Evolutionary conservation across 352 stramenopile genomes (phyloP), one percentile per base, ranked within the genome.

Genomic region (Globisporangium viniferum): DNA sequence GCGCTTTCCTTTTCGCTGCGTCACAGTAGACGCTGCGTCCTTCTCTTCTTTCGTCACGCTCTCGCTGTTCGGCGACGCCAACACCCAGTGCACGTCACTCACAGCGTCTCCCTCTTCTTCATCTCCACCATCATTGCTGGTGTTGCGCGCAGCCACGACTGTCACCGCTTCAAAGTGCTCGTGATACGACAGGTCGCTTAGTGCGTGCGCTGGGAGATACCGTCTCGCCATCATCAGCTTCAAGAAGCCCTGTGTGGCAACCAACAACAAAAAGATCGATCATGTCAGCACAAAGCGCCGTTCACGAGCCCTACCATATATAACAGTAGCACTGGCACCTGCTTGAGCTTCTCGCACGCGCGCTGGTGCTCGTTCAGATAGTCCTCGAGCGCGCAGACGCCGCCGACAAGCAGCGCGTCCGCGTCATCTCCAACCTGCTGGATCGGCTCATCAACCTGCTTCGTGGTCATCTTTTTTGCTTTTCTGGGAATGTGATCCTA

Each of bases 161-260:
- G 86, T 67, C 8, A 63, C 66, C 1, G 84, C 81, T 4, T 86
- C 73, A 58, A 90, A 88, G 12, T 75, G 36, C 39, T 90, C 84
- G 24, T 81, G 79, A 49, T 86, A 92, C 31, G 84, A 92, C 9
- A 88, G 64, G 56, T 92, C 84, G 33, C 75, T 77, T 35, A 92
- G 54, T 9, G 77, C 67, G 54, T 92, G 75, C 27, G 76, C 69
- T 20, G 80, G 73, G 5, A 92, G 69, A 14, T 75, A 74, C 62
- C 82, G 72, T 62, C 74, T 79, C 22, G 82, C 81, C 72, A 82
- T 90, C 31, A 80, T 82, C 33, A 90, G 76, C 76, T 88, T 89
- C n/a, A 92, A 60, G 68, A 90, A 90, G 24, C 79, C 84, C 84
- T 92, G 66, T n/a, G 49, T 12, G 48, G 35, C 8, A 35, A 22